Base-by-base conservation (phyloP, 2,329 filamentous ascomycete species). In the Zymoseptoria crescenta region DNA sequence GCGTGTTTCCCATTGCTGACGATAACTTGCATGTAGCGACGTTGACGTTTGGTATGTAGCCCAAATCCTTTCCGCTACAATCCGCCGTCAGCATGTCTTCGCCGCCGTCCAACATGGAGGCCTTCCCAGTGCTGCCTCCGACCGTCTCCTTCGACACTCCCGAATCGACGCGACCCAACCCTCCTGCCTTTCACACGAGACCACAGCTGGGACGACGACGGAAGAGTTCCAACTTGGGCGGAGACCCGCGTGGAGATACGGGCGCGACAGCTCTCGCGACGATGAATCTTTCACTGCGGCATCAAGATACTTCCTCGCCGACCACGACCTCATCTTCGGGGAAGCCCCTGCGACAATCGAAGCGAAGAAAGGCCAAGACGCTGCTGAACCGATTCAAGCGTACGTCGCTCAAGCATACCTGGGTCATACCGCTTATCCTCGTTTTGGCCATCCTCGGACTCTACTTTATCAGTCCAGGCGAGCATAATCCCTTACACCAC, bases 401-500 rank as follows among this genome's bases (percentile, higher is more conserved):
- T 57, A 63, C 75, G 56, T 78, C 75, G 49, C 68, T 80, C 54
- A 74, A 74, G 51, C 82, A 86, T 69, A 86, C 83, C 28, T 86
- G 83, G 83, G 71, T 85, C 19, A 78, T 81, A 54, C 92, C 93
- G 24, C 81, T 94, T 59, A 73, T 88, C 65, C 76, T 95, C 59
- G 75, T 90, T 59, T 62, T 81, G 60, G 68, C 85, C 70, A 80
- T 92, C 70, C 76, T 89, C 60, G 75, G 80, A 54, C 79, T 84
- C 62, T 96, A 93, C 76, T 83, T 85, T 65, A 72, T 89, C 70
- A 87, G 91, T 72, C 93, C 92, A 4, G 84, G 82, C 67, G 80
- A 86, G 62, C 84, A 87, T 59, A 96, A 96, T 74, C 88, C 88
- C 10, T 74, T 96, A 64, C 82, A 89, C 75, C 82, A 81, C 74